Percentiles rank a stretch among this genome's conserved stretches.
phyloP scores from a whole-genome alignment of 805 yeast genomes.

The Kazachstania bromeliacearum region DNA sequence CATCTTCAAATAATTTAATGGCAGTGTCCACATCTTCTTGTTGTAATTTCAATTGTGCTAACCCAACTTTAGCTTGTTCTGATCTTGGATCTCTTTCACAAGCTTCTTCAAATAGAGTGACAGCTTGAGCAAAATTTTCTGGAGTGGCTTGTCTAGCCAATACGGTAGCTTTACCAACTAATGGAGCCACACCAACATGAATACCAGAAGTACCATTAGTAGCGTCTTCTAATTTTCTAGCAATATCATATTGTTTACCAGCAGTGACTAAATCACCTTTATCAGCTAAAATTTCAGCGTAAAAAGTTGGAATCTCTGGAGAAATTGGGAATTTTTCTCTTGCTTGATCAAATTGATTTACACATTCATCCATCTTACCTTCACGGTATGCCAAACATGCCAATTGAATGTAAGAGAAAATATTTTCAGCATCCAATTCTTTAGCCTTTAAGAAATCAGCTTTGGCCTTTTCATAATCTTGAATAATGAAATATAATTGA shows the following conservation, averaged over 20 bases:
- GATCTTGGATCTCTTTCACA: conserved; percentile 76
- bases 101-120: conserved; percentile 61
- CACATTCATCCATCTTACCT: conserved; percentile 45
- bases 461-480: conserved; percentile 64
- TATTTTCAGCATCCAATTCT: conserved; percentile 62
- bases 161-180: conserved; percentile 79
- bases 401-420: conserved; percentile 80
- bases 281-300: conserved; percentile 88
- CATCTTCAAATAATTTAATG: conserved; percentile 68
- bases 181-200: conserved; percentile 80
- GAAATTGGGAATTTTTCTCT: conserved; percentile 69
- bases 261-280: conserved; percentile 66
- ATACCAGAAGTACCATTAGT: conserved; percentile 42
- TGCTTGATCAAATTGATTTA: conserved; percentile 58
- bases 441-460: conserved; percentile 68
- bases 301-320: conserved; percentile 90
- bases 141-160: conserved; percentile 43
- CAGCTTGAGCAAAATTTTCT: conserved; percentile 46
- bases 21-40: conserved; percentile 77
- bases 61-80: conserved; percentile 81
- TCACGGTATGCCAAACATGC: conserved; percentile 87
- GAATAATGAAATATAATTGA: conserved; percentile 77
- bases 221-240: conserved; percentile 63
- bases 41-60: conserved; percentile 86
- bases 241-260: conserved; percentile 71